phyloP scores from a whole-genome alignment of 2,329 filamentous ascomycete genomes.

The Atkinsonella hypoxylon region DNA sequence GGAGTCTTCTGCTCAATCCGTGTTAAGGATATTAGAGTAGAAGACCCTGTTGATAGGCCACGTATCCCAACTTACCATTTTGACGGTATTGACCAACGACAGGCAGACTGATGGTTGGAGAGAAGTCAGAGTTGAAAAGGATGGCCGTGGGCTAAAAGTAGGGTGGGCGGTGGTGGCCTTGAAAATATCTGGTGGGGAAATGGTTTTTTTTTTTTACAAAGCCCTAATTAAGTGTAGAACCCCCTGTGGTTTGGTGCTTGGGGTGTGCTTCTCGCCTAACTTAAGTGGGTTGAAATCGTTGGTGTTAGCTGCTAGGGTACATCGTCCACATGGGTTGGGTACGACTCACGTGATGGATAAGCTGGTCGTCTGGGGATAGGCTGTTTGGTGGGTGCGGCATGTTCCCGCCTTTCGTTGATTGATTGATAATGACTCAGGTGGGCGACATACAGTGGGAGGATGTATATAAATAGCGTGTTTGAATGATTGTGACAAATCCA shows the following conservation, averaged over 20 bases:
- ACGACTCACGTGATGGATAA: slow-evolving; percentile 25
- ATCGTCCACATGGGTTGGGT: slow-evolving; percentile 21
- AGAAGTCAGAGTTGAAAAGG: slow-evolving; percentile 14
- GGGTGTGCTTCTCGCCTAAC: slow-evolving; percentile 10
- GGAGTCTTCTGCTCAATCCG: background rate
- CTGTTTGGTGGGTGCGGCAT: background rate
- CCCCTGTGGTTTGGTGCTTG: slow-evolving; percentile 7
- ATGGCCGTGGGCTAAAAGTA: background rate
- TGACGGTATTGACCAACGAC: slow-evolving; percentile 43
- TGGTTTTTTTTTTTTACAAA: slow-evolving; percentile 19
- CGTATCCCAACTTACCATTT: slow-evolving; percentile 51
- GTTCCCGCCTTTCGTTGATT: background rate
- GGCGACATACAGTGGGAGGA: no score
- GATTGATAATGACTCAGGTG: no score
- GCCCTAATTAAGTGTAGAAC: slow-evolving; percentile 23
- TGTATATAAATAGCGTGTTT: no score
- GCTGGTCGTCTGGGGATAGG: background rate
- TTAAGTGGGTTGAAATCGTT: slow-evolving; percentile 1
- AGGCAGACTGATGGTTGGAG: slow-evolving; percentile 20
- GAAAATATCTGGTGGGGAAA: slow-evolving; percentile 27
- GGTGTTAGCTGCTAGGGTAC: background rate
- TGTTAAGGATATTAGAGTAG: background rate
- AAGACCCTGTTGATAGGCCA: slow-evolving; percentile 20
- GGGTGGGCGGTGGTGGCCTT: background rate
- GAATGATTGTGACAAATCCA: no score